These are phyloP conservation scores for Acanthamoeba divionensis DNA, from an alignment of 208 protist species.

Conservation along the genomic window DNA sequence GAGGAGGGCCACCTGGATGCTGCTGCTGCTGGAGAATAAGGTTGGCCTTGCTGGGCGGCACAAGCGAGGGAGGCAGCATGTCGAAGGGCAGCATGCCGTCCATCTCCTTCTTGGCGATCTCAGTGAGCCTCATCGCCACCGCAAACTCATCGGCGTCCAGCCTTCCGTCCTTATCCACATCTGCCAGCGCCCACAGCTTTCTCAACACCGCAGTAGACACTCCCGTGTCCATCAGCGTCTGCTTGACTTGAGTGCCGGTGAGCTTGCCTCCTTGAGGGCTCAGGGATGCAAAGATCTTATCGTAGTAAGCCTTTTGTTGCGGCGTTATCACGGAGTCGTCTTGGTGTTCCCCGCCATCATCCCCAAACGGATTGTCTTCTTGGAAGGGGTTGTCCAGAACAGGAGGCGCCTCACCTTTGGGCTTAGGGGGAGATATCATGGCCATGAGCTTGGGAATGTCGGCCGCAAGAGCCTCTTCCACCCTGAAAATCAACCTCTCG, in stretches of 20 bases:
- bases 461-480: slow-evolving; percentile 59
- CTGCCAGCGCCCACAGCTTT: slow-evolving; percentile 69
- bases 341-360: background rate
- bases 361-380: slow-evolving; percentile 4
- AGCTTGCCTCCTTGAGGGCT: slow-evolving; percentile 57
- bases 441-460: slow-evolving; percentile 67
- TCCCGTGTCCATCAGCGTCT: slow-evolving; percentile 52
- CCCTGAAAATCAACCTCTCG: slow-evolving; percentile 43
- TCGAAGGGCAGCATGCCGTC: background rate
- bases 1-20: too few species aligned
- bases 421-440: slow-evolving; percentile 41
- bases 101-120: slow-evolving; percentile 24
- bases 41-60: background rate
- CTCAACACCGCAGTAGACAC: slow-evolving; percentile 55
- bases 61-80: slow-evolving; percentile 20
- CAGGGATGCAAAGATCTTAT: background rate
- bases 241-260: slow-evolving; percentile 52
- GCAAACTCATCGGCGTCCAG: slow-evolving; percentile 67
- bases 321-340: background rate
- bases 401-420: background rate
- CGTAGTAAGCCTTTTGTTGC: slow-evolving; percentile 27
- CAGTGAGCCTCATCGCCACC: slow-evolving; percentile 51
- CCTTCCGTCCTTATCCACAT: slow-evolving; percentile 68
- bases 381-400: background rate
- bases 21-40: too few species aligned